Evolutionary conservation across 176 grass and related monocot species (phyloP).

Genomic region (Paspalum vaginatum): DNA sequence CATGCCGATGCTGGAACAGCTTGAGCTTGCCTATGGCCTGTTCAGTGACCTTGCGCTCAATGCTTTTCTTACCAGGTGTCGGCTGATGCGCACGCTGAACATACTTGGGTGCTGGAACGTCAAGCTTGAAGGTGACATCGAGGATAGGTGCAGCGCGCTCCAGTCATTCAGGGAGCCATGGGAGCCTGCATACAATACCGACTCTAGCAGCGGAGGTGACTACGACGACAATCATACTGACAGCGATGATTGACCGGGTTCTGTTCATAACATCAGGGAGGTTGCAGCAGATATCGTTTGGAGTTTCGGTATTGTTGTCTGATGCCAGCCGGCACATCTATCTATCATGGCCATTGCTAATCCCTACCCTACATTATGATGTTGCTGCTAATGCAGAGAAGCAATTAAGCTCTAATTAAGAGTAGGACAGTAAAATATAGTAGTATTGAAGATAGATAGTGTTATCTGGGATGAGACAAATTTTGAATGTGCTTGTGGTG

Average conservation of each 20-base stretch:
- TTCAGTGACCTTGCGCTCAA: constrained; percentile 50
- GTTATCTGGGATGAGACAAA: neutral
- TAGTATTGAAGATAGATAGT: neutral
- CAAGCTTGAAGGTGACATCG: constrained; percentile 38
- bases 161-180: constrained; percentile 61
- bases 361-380: neutral
- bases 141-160: constrained; percentile 42
- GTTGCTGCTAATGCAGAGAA: neutral
- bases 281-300: neutral
- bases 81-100: constrained; percentile 33
- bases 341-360: neutral
- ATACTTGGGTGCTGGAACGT: constrained; percentile 63
- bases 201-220: constrained; percentile 29
- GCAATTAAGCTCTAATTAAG: neutral
- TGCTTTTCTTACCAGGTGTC: constrained; percentile 53
- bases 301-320: neutral
- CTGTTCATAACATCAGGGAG: neutral
- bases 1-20: constrained; percentile 50
- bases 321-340: neutral
- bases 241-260: constrained; percentile 28
- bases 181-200: constrained; percentile 36
- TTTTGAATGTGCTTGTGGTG: neutral
- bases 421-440: neutral
- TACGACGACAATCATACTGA: neutral
- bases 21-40: constrained; percentile 62